Conservation (phyloP, 208 protist species). For the Sergeia podlipaevii region DNA sequence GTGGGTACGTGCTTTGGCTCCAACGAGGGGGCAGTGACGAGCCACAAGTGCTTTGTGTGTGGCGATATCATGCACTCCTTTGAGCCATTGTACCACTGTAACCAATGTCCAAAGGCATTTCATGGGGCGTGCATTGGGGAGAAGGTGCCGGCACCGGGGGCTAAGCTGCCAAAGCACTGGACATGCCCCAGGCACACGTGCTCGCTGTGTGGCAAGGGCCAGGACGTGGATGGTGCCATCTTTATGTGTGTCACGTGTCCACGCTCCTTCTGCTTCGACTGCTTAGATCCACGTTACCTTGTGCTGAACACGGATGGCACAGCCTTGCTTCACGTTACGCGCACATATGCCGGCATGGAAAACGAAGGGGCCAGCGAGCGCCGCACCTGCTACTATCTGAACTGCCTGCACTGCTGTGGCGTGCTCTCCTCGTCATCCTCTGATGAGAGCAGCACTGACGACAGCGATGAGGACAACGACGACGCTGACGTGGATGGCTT, state of each 20-base stretch:
- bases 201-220: conserved; percentile 48
- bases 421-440: conserved; percentile 55
- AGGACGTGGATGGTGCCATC: conserved; percentile 61
- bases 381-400: conserved; percentile 80
- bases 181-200: conserved; percentile 75
- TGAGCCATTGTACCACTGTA: conserved; percentile 80
- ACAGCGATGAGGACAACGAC: conserved; percentile 12
- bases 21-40: conserved; percentile 17
- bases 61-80: conserved; percentile 71
- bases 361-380: conserved; percentile 46
- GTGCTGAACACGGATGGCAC: conserved; percentile 53
- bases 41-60: conserved; percentile 71
- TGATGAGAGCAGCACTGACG: conserved; percentile 4
- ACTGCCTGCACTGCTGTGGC: conserved; percentile 71
- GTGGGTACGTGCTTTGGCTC: neutral
- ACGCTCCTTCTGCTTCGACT: conserved; percentile 84
- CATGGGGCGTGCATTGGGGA: conserved; percentile 73
- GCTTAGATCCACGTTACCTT: conserved; percentile 72
- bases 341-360: conserved; percentile 72
- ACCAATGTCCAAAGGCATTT: conserved; percentile 78
- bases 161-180: conserved; percentile 34
- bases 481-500: conserved; percentile 1
- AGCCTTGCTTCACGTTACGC: conserved; percentile 54
- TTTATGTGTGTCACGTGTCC: conserved; percentile 84
- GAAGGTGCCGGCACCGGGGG: conserved; percentile 23